phyloP scores from a whole-genome alignment of 23 red algal genomes.

The Gracilaria caudata region DNA sequence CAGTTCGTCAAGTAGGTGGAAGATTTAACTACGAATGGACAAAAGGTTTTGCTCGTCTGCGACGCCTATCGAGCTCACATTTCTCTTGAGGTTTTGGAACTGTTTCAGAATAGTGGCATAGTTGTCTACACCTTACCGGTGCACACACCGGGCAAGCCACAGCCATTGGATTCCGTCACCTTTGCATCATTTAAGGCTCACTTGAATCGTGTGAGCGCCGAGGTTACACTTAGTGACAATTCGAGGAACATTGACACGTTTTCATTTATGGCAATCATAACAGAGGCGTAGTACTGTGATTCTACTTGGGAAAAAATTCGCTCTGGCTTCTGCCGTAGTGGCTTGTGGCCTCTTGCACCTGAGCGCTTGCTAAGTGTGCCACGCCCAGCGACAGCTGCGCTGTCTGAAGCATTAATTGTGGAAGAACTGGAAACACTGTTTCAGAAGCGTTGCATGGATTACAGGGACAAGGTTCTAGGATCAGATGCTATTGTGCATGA shows the following conservation, averaged over 20 bases:
- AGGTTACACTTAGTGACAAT: neutral
- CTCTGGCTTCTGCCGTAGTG: neutral
- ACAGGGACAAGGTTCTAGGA: neutral
- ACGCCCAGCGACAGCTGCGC: neutral
- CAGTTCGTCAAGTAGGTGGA: conserved; percentile 9
- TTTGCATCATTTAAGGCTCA: conserved; percentile 2
- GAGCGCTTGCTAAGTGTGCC: neutral
- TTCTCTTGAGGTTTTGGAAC: conserved; percentile 38
- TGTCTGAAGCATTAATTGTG: neutral
- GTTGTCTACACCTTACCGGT: conserved; percentile 34
- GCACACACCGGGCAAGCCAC: conserved; percentile 30
- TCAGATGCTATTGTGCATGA: neutral
- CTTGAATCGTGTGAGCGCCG: neutral
- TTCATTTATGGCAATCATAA: neutral
- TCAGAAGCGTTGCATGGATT: neutral
- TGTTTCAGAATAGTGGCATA: conserved; percentile 25
- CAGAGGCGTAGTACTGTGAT: neutral
- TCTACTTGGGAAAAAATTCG: neutral
- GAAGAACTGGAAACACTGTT: neutral
- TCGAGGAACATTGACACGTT: neutral
- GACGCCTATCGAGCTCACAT: conserved; percentile 43
- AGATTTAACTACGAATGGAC: neutral
- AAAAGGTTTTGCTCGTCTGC: conserved; percentile 39
- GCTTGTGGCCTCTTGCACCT: neutral
- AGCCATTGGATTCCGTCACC: conserved; percentile 23